Evolutionary conservation across 2,329 filamentous ascomycete genomes (phyloP).

Genomic region (Alternaria ethzedia): DNA sequence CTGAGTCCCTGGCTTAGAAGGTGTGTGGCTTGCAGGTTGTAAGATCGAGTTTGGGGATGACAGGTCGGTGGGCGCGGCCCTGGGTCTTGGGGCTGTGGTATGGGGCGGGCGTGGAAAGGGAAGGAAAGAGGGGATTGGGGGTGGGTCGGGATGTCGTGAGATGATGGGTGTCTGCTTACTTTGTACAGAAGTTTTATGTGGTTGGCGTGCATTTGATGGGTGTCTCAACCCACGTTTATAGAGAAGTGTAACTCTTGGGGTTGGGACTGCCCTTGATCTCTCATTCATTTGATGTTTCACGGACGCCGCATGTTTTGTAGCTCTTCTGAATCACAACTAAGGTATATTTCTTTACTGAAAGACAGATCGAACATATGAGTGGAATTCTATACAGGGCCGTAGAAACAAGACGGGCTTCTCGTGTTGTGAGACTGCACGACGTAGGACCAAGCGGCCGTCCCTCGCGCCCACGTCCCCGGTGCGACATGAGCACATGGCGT

Average conservation of each 20-base stretch:
- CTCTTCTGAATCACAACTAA: not conserved
- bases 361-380: not conserved
- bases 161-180: not conserved
- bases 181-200: not conserved
- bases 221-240: not conserved
- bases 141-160: not conserved
- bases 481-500: constrained; percentile 19
- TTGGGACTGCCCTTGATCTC: too few relatives aligned
- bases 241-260: too few relatives aligned
- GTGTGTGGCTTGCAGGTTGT: not conserved
- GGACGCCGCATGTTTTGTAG: too few relatives aligned
- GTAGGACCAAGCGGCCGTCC: constrained; percentile 8
- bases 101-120: not conserved
- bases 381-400: not conserved
- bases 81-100: not conserved
- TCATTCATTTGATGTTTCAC: too few relatives aligned
- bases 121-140: not conserved
- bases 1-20: not conserved
- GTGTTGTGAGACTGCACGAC: constrained; percentile 17
- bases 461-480: constrained; percentile 6
- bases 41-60: not conserved
- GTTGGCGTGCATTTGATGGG: not conserved
- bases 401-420: not conserved
- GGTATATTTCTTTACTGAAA: not conserved
- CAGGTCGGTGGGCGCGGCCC: not conserved